phyloP scores from a whole-genome alignment of 2,329 filamentous ascomycete species.

The Venturia asperata region DNA sequence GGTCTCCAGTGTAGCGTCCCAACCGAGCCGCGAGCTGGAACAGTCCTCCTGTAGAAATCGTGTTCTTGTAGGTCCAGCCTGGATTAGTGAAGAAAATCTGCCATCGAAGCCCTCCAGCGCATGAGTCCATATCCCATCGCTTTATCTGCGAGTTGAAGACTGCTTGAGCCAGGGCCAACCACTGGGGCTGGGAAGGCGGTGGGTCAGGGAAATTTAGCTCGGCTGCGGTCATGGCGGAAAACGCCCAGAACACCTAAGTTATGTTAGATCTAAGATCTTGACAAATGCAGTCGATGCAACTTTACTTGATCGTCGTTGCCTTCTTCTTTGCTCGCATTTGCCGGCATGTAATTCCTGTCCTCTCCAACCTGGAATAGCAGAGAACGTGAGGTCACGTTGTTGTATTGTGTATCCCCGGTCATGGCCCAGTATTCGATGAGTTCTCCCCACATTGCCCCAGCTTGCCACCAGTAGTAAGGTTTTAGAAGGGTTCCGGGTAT shows the following conservation, averaged over 20 bases:
- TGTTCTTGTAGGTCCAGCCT: slow-evolving; percentile 55
- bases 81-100: slow-evolving; percentile 75
- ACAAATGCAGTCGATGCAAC: background rate
- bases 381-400: slow-evolving; percentile 36
- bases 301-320: slow-evolving; percentile 62
- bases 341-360: slow-evolving; percentile 38
- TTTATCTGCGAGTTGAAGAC: slow-evolving; percentile 71
- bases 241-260: slow-evolving; percentile 57
- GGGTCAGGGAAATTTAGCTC: slow-evolving; percentile 61
- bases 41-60: slow-evolving; percentile 51
- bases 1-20: slow-evolving; percentile 66
- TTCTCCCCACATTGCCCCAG: slow-evolving; percentile 34
- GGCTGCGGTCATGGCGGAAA: slow-evolving; percentile 61
- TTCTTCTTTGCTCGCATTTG: slow-evolving; percentile 40
- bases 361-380: slow-evolving; percentile 38
- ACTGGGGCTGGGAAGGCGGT: slow-evolving; percentile 56
- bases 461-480: slow-evolving; percentile 44
- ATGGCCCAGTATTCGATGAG: slow-evolving; percentile 42
- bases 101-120: slow-evolving; percentile 73
- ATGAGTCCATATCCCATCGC: slow-evolving; percentile 61
- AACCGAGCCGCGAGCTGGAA: slow-evolving; percentile 59
- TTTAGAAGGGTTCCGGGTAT: slow-evolving; percentile 34
- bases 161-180: slow-evolving; percentile 69
- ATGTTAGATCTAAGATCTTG: slow-evolving; percentile 49
- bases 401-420: slow-evolving; percentile 39